These are phyloP conservation scores for Alnus glutinosa DNA, from an alignment of 306 rosid species.

Conservation along the genomic window DNA sequence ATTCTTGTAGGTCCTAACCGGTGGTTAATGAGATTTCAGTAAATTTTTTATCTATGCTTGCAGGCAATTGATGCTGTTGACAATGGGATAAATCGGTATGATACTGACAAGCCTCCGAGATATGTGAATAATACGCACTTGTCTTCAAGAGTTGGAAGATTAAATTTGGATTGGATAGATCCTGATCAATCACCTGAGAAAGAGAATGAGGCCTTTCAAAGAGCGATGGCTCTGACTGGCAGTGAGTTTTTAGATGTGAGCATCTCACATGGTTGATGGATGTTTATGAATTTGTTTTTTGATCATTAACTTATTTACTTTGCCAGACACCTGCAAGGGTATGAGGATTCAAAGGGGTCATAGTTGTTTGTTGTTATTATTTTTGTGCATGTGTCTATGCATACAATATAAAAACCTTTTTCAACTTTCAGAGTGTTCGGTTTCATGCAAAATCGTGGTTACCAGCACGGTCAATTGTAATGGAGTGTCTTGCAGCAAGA, in stretches of 20 bases:
- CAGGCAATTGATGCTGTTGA: constrained; percentile 98
- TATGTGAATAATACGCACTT: constrained; percentile 94
- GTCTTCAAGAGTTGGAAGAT: constrained; percentile 85
- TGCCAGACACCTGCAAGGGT: not conserved
- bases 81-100: constrained; percentile 88
- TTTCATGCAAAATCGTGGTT: constrained; percentile 88
- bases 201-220: constrained; percentile 87
- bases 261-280: not conserved
- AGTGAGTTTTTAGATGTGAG: constrained; percentile 82
- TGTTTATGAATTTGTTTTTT: not conserved
- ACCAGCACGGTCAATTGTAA: constrained; percentile 93
- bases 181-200: constrained; percentile 82
- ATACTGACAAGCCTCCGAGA: constrained; percentile 86
- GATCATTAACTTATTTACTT: not conserved
- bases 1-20: not conserved
- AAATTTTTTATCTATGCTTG: constrained; percentile 26
- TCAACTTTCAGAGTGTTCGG: constrained; percentile 59
- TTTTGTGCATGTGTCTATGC: not conserved
- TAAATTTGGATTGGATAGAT: constrained; percentile 92
- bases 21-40: not conserved
- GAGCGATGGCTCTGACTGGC: constrained; percentile 87
- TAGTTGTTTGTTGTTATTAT: not conserved
- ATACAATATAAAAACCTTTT: constrained; percentile 7
- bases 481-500: constrained; percentile 72
- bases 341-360: not conserved